Evolutionary conservation across 495 filamentous ascomycete genomes (phyloP), one percentile per base, ranked within the genome.

Genomic region (Saxophila tyrrhenica): DNA sequence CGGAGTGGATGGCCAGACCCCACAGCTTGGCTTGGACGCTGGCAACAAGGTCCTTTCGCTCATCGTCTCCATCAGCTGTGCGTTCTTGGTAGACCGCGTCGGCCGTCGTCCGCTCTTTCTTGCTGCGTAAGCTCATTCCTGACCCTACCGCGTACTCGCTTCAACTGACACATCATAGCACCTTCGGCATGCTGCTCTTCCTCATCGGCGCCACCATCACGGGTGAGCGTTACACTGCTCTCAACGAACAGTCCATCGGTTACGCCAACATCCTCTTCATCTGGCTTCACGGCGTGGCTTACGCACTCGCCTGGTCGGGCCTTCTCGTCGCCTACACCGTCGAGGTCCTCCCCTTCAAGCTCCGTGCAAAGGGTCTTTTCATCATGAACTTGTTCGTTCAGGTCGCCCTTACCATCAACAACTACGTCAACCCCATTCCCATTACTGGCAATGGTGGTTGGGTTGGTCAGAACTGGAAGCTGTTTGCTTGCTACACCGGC

Each of bases 301-400:
- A 69, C 56, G 54, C 42, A 77, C 84, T 65, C 44, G 64, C 68
- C 15, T 67, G 63, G 60, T 59, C 65, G 41, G 60, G 80, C 43
- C 68, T 85, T 50, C 70, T 85, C 25, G 76, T 83, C 47, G 78
- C 81, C 25, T 69, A 70, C 51, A 54, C 62, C n/a, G 57, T 82
- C 24, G 83, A 86, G 69, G 78, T 86, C 32, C 69, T 83, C 13
- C 82, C 82, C 0, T 88, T 81, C 69, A 75, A 77, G 44, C 72
- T 86, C 54, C 77, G 82, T 17, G 81, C 82, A 41, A 88, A 85
- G 72, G 82, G 82, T 41, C 78, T 85, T 71, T 81, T 84, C 51
- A 22, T 62, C 13, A 61, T 59, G 56, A 59, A 61, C 23, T n/a
- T 61, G 39, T 29, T 41, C 21, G 55, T 61, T 9, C 56, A 59